A percentile compares a stretch with the other conserved stretches of the same genome.
Evolutionary conservation across 352 stramenopile species (phyloP).

Genomic region (Globisporangium megalacanthum): DNA sequence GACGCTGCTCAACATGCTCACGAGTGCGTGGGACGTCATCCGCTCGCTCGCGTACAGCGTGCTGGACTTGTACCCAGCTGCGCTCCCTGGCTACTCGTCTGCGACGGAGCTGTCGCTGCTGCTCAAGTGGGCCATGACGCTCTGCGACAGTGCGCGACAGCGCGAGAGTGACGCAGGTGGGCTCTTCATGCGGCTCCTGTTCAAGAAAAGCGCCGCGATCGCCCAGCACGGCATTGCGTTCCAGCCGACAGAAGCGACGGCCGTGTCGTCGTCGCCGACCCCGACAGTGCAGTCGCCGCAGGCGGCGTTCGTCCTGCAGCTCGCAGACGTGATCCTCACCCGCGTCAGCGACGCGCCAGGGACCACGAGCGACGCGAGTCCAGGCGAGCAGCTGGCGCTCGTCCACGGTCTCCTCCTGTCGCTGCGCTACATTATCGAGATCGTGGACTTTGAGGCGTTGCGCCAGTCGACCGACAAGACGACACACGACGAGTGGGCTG

Average conservation of each 20-base stretch:
- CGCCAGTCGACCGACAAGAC: conserved; percentile 1
- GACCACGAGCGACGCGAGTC: conserved; percentile 23
- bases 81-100: conserved; percentile 55
- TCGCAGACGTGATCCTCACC: conserved; percentile 42
- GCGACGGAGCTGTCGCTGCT: conserved; percentile 33
- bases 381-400: conserved; percentile 58
- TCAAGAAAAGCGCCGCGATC: conserved; percentile 51
- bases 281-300: conserved; percentile 16
- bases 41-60: conserved; percentile 60
- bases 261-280: neutral
- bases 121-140: conserved; percentile 61
- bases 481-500: conserved; percentile 27
- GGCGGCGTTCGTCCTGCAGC: conserved; percentile 50
- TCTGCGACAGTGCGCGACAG: conserved; percentile 69
- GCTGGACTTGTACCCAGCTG: conserved; percentile 59
- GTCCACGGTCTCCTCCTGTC: conserved; percentile 76
- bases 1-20: conserved; percentile 69
- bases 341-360: conserved; percentile 28
- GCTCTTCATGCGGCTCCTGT: conserved; percentile 79
- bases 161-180: conserved; percentile 84
- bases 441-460: conserved; percentile 35
- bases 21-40: conserved; percentile 76
- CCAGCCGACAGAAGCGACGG: neutral
- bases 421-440: conserved; percentile 72
- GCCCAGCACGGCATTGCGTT: conserved; percentile 33